Base-by-base conservation (phyloP, 2,329 filamentous ascomycete genomes). In the Hymenoscyphus scutula region DNA sequence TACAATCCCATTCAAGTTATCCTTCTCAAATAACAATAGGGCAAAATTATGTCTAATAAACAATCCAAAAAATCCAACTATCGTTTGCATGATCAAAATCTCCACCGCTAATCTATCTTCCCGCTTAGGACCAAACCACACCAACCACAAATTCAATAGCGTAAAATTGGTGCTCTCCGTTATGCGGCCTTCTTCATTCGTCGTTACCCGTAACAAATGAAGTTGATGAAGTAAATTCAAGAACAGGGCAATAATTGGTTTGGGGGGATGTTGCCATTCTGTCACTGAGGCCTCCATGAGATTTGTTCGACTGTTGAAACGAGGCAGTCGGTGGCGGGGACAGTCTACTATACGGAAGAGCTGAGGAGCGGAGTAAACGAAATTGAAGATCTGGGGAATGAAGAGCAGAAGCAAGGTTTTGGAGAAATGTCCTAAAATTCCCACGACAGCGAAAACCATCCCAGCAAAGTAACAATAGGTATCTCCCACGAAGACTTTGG, bases 391-490 rank as follows among this genome's bases (percentile, higher is more conserved):
- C 78, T 99, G 95, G 15, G 95, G 95, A 45, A 97, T 82, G 69
- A 99, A 89, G 8, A 99, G 82, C 58, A 99, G 84, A 61, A 97
- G 84, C 54, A 99, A 83, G 0, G 95, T 99, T 79, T 99, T 99
- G 80, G 91, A 96, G 79, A 99, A 99, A 79, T 99, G 95, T 27
- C 95, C 95, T 59, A 97, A 83, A 73, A 99, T 98, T 67, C 92
- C 92, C 68, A 98, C 95, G 53, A 97, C 93, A 60, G 94, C 95
- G 75, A 99, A 99, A 45, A 98, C 91, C 92, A 99, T 99, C 69
- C 95, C 95, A 0, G 95, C 95, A 76, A 99, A 97, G 79, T 99
- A 99, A 83, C 95, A 99, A 82, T 98, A 99, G 3, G 95, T 99
- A 77, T 99, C 95, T 61, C 95, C 95, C 10, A 98, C 94, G 73